Conservation (phyloP, 495 filamentous ascomycete species). For the Talaromyces nanjingensis region DNA sequence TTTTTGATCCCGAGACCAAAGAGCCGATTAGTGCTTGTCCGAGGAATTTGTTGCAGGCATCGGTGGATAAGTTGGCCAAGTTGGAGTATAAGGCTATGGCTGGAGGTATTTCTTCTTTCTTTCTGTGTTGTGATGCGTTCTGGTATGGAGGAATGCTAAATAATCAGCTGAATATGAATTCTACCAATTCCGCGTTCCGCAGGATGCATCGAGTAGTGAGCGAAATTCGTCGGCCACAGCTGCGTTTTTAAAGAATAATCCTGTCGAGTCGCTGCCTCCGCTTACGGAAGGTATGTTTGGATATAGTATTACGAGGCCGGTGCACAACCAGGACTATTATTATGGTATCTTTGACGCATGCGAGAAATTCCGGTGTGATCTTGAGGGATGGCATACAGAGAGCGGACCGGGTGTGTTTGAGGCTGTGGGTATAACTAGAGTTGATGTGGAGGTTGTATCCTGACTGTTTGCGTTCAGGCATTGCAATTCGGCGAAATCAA, state of each 20-base stretch:
- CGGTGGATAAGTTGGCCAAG: slow-evolving; percentile 56
- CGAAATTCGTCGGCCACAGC: slow-evolving; percentile 67
- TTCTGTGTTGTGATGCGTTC: neutral
- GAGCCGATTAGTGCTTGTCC: slow-evolving; percentile 73
- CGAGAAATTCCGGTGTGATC: slow-evolving; percentile 68
- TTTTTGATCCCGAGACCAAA: slow-evolving; percentile 49
- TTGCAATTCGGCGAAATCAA: slow-evolving; percentile 78
- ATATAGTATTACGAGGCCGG: slow-evolving; percentile 86
- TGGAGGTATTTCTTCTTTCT: slow-evolving; percentile 52
- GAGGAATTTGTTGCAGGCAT: slow-evolving; percentile 62
- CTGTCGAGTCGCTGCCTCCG: slow-evolving; percentile 60
- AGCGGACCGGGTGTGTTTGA: slow-evolving; percentile 94
- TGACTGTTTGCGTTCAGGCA: slow-evolving; percentile 37
- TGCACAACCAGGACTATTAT: slow-evolving; percentile 91
- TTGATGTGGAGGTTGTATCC: neutral
- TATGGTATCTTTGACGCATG: slow-evolving; percentile 86
- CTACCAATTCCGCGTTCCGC: slow-evolving; percentile 79
- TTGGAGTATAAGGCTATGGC: slow-evolving; percentile 80
- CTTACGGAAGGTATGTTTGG: slow-evolving; percentile 98
- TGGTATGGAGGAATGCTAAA: neutral
- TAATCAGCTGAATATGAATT: slow-evolving; percentile 89
- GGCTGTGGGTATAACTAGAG: slow-evolving; percentile 49
- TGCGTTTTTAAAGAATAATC: slow-evolving; percentile 64
- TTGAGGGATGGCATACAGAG: slow-evolving; percentile 98
- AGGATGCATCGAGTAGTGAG: slow-evolving; percentile 35